These are phyloP conservation scores for Boletus subcaerulescens DNA, from an alignment of 768 basidiomycete species.

Conservation along the genomic window DNA sequence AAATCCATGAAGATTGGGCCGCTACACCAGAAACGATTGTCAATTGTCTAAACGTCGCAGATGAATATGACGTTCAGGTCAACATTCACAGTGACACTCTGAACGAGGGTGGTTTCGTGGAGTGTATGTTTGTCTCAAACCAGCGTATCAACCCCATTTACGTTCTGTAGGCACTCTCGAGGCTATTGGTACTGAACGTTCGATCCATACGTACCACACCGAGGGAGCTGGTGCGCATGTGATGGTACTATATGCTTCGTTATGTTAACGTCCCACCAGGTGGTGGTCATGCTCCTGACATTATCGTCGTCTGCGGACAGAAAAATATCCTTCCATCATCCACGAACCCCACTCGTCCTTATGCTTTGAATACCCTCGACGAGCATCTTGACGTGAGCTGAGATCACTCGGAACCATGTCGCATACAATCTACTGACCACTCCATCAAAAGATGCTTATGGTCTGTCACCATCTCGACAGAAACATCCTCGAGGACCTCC, in stretches of 20 bases:
- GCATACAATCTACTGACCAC: not conserved
- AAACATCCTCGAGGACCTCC: constrained; percentile 88
- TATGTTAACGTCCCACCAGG: constrained; percentile 40
- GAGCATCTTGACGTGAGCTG: constrained; percentile 92
- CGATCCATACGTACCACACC: constrained; percentile 96
- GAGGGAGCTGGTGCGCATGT: constrained; percentile 79
- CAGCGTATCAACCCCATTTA: constrained; percentile 5
- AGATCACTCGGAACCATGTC: not conserved
- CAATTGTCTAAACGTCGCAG: constrained; percentile 75
- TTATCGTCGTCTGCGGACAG: constrained; percentile 92
- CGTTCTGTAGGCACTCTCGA: constrained; percentile 67
- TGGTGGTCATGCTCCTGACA: constrained; percentile 96
- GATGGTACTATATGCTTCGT: not conserved
- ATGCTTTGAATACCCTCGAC: constrained; percentile 85
- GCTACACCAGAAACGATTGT: constrained; percentile 79
- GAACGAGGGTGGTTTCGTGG: constrained; percentile 96
- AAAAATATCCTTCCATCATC: constrained; percentile 92
- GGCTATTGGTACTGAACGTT: constrained; percentile 77
- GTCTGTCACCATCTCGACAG: constrained; percentile 97
- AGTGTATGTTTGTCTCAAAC: constrained; percentile 53
- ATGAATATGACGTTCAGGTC: constrained; percentile 93
- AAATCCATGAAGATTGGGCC: constrained; percentile 98
- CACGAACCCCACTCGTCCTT: constrained; percentile 96
- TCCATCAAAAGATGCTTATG: constrained; percentile 84
- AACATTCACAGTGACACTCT: constrained; percentile 95